Base-by-base conservation (phyloP, 1,139 yeast genomes). In the Hansenula sp. region DNA sequence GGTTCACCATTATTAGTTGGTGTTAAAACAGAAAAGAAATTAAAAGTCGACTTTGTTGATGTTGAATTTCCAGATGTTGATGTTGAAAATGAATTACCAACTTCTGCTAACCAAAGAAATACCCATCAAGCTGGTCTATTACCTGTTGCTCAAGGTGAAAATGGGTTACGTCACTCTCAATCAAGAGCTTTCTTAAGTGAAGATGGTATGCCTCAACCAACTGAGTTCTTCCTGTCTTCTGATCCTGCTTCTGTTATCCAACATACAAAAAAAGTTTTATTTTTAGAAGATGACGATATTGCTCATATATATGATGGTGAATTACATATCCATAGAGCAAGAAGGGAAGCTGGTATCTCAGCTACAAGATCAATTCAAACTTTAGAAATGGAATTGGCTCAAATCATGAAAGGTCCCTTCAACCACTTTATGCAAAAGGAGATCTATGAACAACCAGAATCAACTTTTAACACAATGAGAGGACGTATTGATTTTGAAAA, bases 261-360 rank as follows among this genome's bases (percentile, higher is more conserved):
- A 68, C 96, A 94, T 70, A 94, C 99, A 56, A 90, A 90, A 70
- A 92, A 92, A 68, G 98, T 94, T 29, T 76, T 94, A 56, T 92
- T 86, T 68, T 76, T 94, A 59, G 97, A 92, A 71, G 99, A 94
- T 65, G 97, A 94, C 60, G 99, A 94, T 66, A 89, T 94, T 64
- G 99, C 97, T 33, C 99, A 94, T 64, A 89, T 94, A 53, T 88
- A 86, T 64, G 96, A 90, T 59, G 99, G 99, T 64, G 98, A 92
- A 70, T 77, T 94, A 62, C 99, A 92, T 66, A 94, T 94, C 54
- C 98, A 94, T 69, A 84, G 99, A 65, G 95, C 95, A 44, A 82
- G 89, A 64, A 87, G 84, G 61, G 86, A 81, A 50, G 94, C 82
- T 28, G 96, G 96, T 53, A 94, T 86, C 57, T 82, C 96, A 28